These are phyloP conservation scores for Aspergillus sclerotiicarbonarius DNA, from an alignment of 495 filamentous ascomycete species.

Conservation along the genomic window DNA sequence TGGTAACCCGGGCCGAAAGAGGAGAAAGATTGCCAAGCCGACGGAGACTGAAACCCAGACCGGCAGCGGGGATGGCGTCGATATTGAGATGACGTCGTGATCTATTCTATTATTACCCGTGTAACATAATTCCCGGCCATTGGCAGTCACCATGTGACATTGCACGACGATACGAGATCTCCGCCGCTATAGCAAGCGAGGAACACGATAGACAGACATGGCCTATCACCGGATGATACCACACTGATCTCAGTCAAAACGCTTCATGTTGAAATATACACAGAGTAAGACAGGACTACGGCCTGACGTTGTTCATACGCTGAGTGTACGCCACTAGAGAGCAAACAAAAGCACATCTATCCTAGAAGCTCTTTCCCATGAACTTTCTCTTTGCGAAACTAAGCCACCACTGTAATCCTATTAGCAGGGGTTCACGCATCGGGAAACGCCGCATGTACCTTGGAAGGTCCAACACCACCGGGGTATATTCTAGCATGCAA, in stretches of 20 bases:
- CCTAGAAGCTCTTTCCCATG: slow-evolving; percentile 88
- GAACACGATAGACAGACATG: not conserved
- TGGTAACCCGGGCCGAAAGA: slow-evolving; percentile 66
- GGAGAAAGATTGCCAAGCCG: slow-evolving; percentile 33
- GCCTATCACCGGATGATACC: not conserved
- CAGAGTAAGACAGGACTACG: slow-evolving; percentile 7
- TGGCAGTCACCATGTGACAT: not conserved
- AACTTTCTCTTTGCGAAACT: slow-evolving; percentile 99
- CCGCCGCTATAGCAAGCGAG: not conserved
- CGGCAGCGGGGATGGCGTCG: slow-evolving; percentile 22
- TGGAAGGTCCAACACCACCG: slow-evolving; percentile 80
- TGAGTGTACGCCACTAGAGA: slow-evolving; percentile 12
- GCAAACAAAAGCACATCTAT: slow-evolving; percentile 25
- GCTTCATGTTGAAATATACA: slow-evolving; percentile 13
- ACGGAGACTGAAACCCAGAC: slow-evolving; percentile 23
- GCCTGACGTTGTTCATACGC: slow-evolving; percentile 13
- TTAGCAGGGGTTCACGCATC: not conserved
- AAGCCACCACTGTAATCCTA: slow-evolving; percentile 74
- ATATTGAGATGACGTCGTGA: slow-evolving; percentile 36
- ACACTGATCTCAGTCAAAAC: slow-evolving; percentile 2
- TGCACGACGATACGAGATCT: not conserved
- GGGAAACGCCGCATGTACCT: slow-evolving; percentile 48
- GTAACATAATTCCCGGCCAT: not conserved
- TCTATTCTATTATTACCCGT: not conserved
- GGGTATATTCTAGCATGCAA: slow-evolving; percentile 83